Evolutionary conservation across 2,329 filamentous ascomycete species (phyloP), one percentile per base, ranked within the genome.

Genomic region (Trichoderma atroviride): DNA sequence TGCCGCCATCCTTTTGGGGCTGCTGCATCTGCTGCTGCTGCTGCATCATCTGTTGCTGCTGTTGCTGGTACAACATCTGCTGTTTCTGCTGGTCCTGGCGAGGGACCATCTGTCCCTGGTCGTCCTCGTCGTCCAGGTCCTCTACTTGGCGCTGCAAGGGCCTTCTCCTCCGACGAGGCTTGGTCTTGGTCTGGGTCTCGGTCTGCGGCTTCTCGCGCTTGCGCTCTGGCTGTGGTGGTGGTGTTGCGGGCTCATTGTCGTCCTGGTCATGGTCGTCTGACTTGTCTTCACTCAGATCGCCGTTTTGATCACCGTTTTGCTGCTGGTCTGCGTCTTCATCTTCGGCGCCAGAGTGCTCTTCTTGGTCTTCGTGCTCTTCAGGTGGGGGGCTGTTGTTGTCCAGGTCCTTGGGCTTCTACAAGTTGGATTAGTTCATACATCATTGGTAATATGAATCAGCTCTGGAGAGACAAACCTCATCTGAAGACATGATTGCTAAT

Each of bases 71-170:
- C 37, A 55, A 19, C 19, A 40, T 22, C 69, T 75, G 74, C 70
- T 72, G 73, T 57, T 75, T 75, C 70, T 76, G 74, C 68, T 77
- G 76, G 40, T 43, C 40, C 52, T 78, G 72, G 55, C 74, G 73
- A 68, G 76, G 75, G 61, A 73, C 70, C 72, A 73, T 68, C 62
- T 73, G 71, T 55, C 74, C 71, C 59, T 72, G 70, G 16, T 72
- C 63, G 57, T 68, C 40, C 3, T 22, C n/a, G 47, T 68, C 40
- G 63, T 59, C 14, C 37, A 27, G 1, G 43, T 69, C 43, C 67
- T 65, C 16, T 19, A 33, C 10, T 27, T 70, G 24, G 37, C 66
- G 14, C 61, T 70, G 40, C 55, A 71, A 31, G 60, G 58, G 40
- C 71, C 63, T 71, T 72, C 70, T 73, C 66, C 71, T 75, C 68